phyloP scores from a whole-genome alignment of 2,329 filamentous ascomycete genomes.

The Aspergillus sp. region DNA sequence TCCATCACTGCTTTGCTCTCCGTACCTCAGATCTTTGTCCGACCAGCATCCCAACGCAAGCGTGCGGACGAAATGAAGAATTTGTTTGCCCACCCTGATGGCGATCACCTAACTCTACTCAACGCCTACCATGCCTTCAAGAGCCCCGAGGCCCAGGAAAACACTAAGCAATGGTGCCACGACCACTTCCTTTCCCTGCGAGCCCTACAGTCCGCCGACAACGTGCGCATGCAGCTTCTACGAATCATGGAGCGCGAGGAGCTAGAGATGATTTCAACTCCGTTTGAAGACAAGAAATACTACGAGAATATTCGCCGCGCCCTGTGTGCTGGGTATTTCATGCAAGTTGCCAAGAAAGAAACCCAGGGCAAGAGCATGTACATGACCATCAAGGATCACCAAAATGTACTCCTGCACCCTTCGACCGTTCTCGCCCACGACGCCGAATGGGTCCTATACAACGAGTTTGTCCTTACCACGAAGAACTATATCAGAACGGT shows the following conservation, averaged over 20 bases:
- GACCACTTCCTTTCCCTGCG: constrained; percentile 92
- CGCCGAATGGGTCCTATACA: constrained; percentile 96
- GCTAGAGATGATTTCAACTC: constrained; percentile 81
- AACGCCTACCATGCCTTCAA: constrained; percentile 99
- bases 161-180: constrained; percentile 90
- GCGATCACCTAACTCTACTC: constrained; percentile 92
- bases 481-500: constrained; percentile 98
- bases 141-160: constrained; percentile 64
- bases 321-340: constrained; percentile 94
- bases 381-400: constrained; percentile 93
- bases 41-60: constrained; percentile 80
- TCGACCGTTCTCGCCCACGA: constrained; percentile 86
- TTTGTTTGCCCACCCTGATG: constrained; percentile 86
- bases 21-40: constrained; percentile 89
- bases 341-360: constrained; percentile 97
- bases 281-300: constrained; percentile 94
- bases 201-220: constrained; percentile 87
- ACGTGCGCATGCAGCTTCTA: constrained; percentile 85
- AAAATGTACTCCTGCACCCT: constrained; percentile 88
- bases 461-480: constrained; percentile 95
- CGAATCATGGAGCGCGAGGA: constrained; percentile 95
- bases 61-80: constrained; percentile 97
- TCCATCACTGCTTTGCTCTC: constrained; percentile 93
- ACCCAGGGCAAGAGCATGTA: constrained; percentile 79
- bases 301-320: constrained; percentile 96